Evolutionary conservation across 345 rosid genomes (phyloP).

Genomic region (Ailanthus altissimus): DNA sequence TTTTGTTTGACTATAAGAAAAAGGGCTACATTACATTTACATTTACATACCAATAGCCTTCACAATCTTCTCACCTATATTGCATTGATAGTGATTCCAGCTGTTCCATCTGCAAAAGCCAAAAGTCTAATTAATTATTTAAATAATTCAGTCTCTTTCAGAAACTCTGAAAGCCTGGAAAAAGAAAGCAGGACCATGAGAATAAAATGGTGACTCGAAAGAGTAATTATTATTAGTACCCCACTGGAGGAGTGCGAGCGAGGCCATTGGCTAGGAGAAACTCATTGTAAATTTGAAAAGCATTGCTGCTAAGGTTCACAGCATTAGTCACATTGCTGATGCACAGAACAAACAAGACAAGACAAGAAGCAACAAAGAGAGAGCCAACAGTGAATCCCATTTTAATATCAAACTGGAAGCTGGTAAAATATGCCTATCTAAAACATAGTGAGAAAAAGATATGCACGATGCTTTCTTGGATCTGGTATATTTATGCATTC

Average conservation of each 20-base stretch:
- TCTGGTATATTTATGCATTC: neutral
- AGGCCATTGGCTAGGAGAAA: conserved; percentile 51
- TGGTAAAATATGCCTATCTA: too few relatives aligned
- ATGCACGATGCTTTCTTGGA: neutral
- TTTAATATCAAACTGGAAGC: neutral
- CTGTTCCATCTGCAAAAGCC: conserved; percentile 47
- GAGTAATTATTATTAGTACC: conserved; percentile 24
- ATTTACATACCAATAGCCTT: conserved; percentile 31
- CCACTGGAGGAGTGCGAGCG: conserved; percentile 54
- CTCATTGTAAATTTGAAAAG: conserved; percentile 22
- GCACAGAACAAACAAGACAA: conserved; percentile 1
- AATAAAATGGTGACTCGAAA: neutral
- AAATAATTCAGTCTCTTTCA: neutral
- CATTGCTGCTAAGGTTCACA: conserved; percentile 18
- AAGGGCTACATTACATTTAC: too few relatives aligned
- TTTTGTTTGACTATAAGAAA: neutral
- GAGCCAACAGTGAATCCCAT: neutral
- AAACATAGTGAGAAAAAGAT: too few relatives aligned
- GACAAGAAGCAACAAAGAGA: conserved; percentile 4
- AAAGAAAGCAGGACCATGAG: neutral
- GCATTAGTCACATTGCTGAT: conserved; percentile 6
- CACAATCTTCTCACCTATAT: conserved; percentile 41
- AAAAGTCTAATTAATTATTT: neutral
- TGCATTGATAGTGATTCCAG: conserved; percentile 56
- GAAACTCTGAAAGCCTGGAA: neutral